phyloP scores from a whole-genome alignment of 768 basidiomycete species.

The Leucogyrophana mollusca region DNA sequence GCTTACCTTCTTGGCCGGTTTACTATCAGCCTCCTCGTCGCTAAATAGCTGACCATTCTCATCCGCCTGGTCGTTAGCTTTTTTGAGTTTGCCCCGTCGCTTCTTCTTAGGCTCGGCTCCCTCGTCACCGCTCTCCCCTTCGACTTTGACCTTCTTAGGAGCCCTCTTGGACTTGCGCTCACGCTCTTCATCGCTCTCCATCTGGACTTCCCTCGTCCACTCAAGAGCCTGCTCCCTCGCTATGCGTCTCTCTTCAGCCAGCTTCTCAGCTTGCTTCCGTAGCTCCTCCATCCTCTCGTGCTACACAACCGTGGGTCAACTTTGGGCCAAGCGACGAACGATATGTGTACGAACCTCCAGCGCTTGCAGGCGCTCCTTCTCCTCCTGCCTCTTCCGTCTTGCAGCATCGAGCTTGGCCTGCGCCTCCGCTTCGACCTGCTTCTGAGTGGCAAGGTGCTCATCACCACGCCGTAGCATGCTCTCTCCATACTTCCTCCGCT shows the following conservation, averaged over 20 bases:
- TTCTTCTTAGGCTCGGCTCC: slow-evolving; percentile 68
- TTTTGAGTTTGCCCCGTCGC: slow-evolving; percentile 66
- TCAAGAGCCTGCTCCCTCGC: slow-evolving; percentile 78
- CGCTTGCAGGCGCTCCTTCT: slow-evolving; percentile 63
- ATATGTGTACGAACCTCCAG: slow-evolving; percentile 52
- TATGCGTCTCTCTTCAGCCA: slow-evolving; percentile 75
- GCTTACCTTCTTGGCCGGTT: slow-evolving; percentile 68
- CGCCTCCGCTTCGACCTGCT: slow-evolving; percentile 67
- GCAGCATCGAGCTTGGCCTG: slow-evolving; percentile 76
- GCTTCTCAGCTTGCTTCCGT: slow-evolving; percentile 66
- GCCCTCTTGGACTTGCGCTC: slow-evolving; percentile 61
- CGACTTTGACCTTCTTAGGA: slow-evolving; percentile 52
- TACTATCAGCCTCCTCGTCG: slow-evolving; percentile 58
- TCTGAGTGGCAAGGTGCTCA: slow-evolving; percentile 73
- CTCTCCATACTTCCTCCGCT: slow-evolving; percentile 87
- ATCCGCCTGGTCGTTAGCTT: slow-evolving; percentile 45
- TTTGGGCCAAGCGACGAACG: background rate
- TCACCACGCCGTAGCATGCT: slow-evolving; percentile 80
- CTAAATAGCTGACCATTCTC: slow-evolving; percentile 71
- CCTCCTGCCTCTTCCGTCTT: slow-evolving; percentile 74
- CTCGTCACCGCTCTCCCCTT: slow-evolving; percentile 50
- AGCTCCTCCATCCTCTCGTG: slow-evolving; percentile 60
- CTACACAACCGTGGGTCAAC: slow-evolving; percentile 32
- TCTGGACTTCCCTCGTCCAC: slow-evolving; percentile 69
- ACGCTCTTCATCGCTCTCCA: slow-evolving; percentile 76